These are phyloP conservation scores for Podosphaera aphanis DNA, from an alignment of 2,329 filamentous ascomycete species.

Conservation along the genomic window DNA sequence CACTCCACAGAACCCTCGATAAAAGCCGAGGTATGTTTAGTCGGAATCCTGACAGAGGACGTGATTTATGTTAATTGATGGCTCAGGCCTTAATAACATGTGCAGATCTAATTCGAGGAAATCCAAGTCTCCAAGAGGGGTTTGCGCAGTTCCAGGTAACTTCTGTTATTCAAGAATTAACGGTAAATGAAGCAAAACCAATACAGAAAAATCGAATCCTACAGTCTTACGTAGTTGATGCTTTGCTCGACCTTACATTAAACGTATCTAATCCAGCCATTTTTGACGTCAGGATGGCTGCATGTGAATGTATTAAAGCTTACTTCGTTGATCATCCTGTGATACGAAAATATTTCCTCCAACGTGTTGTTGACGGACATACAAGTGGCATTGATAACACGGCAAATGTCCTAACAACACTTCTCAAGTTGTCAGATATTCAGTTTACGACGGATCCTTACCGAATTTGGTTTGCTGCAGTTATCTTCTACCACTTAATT, in stretches of 20 bases:
- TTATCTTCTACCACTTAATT: conserved; percentile 67
- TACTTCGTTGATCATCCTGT: conserved; percentile 68
- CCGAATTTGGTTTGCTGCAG: conserved; percentile 69
- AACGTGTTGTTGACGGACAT: conserved; percentile 74
- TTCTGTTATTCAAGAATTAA: conserved; percentile 19
- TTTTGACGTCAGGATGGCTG: conserved; percentile 63
- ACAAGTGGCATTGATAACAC: conserved; percentile 53
- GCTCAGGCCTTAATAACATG: conserved; percentile 55
- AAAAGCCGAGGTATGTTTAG: conserved; percentile 43
- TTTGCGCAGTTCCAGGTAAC: conserved; percentile 73
- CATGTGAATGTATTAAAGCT: conserved; percentile 75
- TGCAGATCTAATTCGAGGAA: conserved; percentile 70
- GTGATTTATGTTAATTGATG: neutral
- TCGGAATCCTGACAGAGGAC: too few species aligned
- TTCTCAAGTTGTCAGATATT: conserved; percentile 43
- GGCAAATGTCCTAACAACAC: conserved; percentile 66
- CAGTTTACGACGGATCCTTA: conserved; percentile 56
- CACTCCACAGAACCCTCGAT: conserved; percentile 50
- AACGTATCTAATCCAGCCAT: conserved; percentile 39
- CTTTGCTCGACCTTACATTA: conserved; percentile 61
- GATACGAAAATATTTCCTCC: conserved; percentile 66
- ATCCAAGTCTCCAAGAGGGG: conserved; percentile 56
- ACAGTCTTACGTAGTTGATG: conserved; percentile 78
- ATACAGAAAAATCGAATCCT: conserved; percentile 19
- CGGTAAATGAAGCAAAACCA: conserved; percentile 7